Base-by-base conservation (phyloP, 2,329 filamentous ascomycete genomes). In the Hypoxylon sp. region DNA sequence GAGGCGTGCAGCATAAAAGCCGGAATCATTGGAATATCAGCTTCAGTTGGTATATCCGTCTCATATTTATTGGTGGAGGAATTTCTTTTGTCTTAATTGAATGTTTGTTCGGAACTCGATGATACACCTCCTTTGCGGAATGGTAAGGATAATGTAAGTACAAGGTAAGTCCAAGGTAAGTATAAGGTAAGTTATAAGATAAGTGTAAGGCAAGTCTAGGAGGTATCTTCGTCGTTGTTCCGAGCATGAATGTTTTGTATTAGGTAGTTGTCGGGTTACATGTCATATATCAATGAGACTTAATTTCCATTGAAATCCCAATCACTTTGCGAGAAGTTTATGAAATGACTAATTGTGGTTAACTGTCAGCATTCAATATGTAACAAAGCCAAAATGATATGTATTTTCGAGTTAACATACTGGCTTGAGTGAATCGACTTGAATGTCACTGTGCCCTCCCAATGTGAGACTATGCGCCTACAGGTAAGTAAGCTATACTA, bases 1-100 rank as follows among this genome's bases (percentile, higher is more conserved):
- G 75, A 81, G 87, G 60, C 82, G 87, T 13, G 59, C 22, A 3
- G 59, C 65, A 4, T 63, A 29, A 51, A 42, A 10, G 19, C 13
- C 2, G 3, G 55, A 39, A 11, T 17, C 17, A 11, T 26, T 17
- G 3, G n/a, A 14, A 11, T 44, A 9, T 37, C 6, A n/a, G 13
- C 5, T 14, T 37, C 14, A 37, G 35, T 37, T n/a, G 35, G 6
- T 14, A 37, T 14, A 37, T 37, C 1, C 29, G 29, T 5, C 29
- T 31, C 6, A 31, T 4, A 26, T 26, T 26, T 6, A 26, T 26
- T 26, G 4, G 26, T 37, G 5, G 33, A 10, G 33, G 11, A 3
- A 4, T 37, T 37, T 6, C 5, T 6, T 26, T 6, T 26, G 4
- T 26, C 26, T 26, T 26, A 6, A 6, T 26, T 26, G 26, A 4